Evolutionary conservation across 805 yeast species (phyloP).

Genomic region (Candida loeiensis): DNA sequence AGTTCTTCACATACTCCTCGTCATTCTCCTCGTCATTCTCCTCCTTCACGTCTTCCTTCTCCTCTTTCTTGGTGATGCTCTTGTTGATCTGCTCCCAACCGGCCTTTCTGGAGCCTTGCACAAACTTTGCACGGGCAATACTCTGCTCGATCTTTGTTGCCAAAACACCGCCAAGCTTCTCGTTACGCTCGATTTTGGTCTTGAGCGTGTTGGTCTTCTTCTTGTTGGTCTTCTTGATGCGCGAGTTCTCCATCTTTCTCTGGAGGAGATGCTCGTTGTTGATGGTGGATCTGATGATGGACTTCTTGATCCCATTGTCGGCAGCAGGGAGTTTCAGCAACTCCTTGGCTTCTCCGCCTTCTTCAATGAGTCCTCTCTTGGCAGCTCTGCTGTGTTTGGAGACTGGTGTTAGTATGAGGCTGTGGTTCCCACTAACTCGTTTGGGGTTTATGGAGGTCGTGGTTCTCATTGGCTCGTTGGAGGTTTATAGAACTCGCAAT

Average conservation of each 20-base stretch:
- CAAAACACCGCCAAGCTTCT: constrained; percentile 51
- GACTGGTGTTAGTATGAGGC: constrained; percentile 36
- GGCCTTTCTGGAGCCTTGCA: constrained; percentile 60
- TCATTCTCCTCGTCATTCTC: constrained; percentile 21
- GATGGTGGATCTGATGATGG: constrained; percentile 62
- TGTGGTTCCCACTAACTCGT: too few relatives aligned
- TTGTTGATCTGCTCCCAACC: constrained; percentile 71
- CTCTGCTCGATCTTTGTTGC: constrained; percentile 63
- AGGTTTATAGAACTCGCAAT: too few relatives aligned
- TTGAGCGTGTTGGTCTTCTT: constrained; percentile 30
- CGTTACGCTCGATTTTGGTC: constrained; percentile 45
- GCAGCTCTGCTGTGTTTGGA: constrained; percentile 78
- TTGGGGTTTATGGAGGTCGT: too few relatives aligned
- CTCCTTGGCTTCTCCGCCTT: constrained; percentile 45
- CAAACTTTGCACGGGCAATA: constrained; percentile 58
- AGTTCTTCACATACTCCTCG: constrained; percentile 31
- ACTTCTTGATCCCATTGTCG: constrained; percentile 55
- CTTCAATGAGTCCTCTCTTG: constrained; percentile 55
- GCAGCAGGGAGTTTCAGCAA: constrained; percentile 53
- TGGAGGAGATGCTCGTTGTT: constrained; percentile 62
- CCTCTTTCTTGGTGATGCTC: constrained; percentile 31
- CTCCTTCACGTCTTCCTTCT: constrained; percentile 5
- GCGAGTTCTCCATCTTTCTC: constrained; percentile 48
- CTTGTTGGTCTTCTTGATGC: constrained; percentile 28
- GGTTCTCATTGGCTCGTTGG: too few relatives aligned